Evolutionary conservation across 768 basidiomycete species (phyloP), one percentile per base, ranked within the genome.

Genomic region (Rhodotorula paludigena): DNA sequence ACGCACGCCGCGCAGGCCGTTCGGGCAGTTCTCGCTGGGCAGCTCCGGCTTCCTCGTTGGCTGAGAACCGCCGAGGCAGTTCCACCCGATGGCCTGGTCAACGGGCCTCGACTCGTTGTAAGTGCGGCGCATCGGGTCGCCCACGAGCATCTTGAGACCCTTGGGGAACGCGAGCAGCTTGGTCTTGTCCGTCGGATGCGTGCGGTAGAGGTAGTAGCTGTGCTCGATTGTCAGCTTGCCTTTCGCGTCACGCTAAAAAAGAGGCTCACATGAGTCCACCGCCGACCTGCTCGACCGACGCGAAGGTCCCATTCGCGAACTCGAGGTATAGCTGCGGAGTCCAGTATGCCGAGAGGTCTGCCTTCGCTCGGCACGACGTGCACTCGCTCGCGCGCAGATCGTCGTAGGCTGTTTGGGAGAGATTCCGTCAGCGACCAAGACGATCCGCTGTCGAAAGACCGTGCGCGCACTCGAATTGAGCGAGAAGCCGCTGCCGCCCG

Each of bases 141-240:
- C 81, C 23, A 73, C 69, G 47, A 81, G 51, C 79, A 81, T 81
- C 45, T 77, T 68, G 33, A 80, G 74, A 15, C 80, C 80, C 25
- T 75, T 69, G 1, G 80, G 80, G 74, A 79, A 80, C 2, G 79
- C 78, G 16, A 62, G 53, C 45, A 80, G 74, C 32, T 69, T 35
- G 21, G 39, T 74, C 41, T 74, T 77, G 60, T 78, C 77, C 60
- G 73, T 71, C 48, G 67, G 63, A 33, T 77, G 74, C 23, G 69
- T 57, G 41, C 80, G 74, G n/a, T 80, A 78, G 33, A 53, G 59
- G 57, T 32, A 54, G 33, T 54, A 32, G 48, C 8, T 15, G 59
- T 8, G 15, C 14, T 20, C 21, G 18, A 38, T 45, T 10, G 4
- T 21, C 36, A n/a, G 11, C 36, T 20, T 3, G 36, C 25, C 51